A percentile compares a stretch with the other conserved stretches of the same genome.
Conservation (phyloP, 441 rosid genomes). For the Adansonia rubrostipa region DNA sequence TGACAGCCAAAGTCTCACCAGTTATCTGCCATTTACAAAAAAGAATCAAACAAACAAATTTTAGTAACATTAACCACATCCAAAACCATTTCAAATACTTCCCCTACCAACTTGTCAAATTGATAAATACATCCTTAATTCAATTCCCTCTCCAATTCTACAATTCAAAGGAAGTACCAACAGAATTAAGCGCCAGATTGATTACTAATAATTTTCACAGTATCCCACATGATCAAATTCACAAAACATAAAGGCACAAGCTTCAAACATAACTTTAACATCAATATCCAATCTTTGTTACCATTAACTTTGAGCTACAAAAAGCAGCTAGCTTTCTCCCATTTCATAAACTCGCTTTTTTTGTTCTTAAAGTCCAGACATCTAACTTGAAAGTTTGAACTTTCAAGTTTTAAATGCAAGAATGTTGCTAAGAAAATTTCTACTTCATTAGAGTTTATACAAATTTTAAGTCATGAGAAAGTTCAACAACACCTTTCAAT, state of each 20-base stretch:
- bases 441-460: too few species aligned
- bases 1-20: slow-evolving; percentile 54
- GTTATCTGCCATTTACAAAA: slow-evolving; percentile 50
- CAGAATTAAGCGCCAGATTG: neutral
- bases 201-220: too few species aligned
- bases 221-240: neutral
- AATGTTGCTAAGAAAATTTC: too few species aligned
- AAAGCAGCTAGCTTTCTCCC: neutral
- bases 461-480: too few species aligned
- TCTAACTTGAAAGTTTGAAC: too few species aligned
- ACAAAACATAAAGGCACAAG: slow-evolving; percentile 2
- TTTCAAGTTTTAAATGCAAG: too few species aligned
- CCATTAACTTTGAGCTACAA: neutral
- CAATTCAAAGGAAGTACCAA: neutral
- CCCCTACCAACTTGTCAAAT: neutral
- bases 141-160: neutral
- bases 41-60: neutral
- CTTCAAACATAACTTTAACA: neutral
- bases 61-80: neutral
- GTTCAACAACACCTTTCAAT: too few species aligned
- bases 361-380: too few species aligned
- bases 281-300: neutral
- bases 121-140: neutral
- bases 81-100: neutral
- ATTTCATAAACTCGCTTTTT: too few species aligned